Evolutionary conservation across 148 eudicot genomes (phyloP).

Genomic region (Fagopyrum homotropicum): DNA sequence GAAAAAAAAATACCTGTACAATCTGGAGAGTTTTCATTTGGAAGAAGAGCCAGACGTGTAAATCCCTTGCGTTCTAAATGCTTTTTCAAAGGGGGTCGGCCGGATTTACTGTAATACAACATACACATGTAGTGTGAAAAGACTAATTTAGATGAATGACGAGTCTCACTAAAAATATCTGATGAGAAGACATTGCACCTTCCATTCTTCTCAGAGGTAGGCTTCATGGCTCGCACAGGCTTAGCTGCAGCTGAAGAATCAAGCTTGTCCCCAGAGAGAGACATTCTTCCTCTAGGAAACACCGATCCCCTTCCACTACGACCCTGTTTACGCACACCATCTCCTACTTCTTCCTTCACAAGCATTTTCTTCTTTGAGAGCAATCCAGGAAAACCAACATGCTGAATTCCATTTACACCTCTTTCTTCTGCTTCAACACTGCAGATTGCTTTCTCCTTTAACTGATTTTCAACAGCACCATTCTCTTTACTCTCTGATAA

Average conservation of each 20-base stretch:
- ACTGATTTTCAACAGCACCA: conserved; percentile 41
- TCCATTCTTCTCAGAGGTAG: conserved; percentile 76
- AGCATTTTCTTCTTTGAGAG: conserved; percentile 51
- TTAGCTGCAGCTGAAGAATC: conserved; percentile 46
- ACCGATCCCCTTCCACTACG: conserved; percentile 63
- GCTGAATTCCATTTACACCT: conserved; percentile 34
- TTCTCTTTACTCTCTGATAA: conserved; percentile 75
- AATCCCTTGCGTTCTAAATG: conserved; percentile 67
- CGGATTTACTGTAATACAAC: conserved; percentile 49
- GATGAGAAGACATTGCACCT: conserved; percentile 35
- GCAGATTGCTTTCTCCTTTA: conserved; percentile 21
- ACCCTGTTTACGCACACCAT: conserved; percentile 68
- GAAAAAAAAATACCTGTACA: conserved; percentile 37
- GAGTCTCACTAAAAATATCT: background rate
- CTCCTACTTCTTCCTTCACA: conserved; percentile 50
- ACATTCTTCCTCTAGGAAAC: conserved; percentile 41
- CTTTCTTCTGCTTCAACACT: conserved; percentile 45
- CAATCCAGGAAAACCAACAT: conserved; percentile 35
- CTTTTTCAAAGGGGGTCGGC: conserved; percentile 76
- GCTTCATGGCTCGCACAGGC: conserved; percentile 47
- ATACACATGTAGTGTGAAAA: conserved; percentile 14
- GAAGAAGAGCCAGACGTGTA: conserved; percentile 52
- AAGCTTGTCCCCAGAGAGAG: conserved; percentile 54
- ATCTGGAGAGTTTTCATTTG: conserved; percentile 60
- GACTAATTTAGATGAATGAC: background rate